Conservation (phyloP, 345 rosid genomes). For the Euphorbia peplus region DNA sequence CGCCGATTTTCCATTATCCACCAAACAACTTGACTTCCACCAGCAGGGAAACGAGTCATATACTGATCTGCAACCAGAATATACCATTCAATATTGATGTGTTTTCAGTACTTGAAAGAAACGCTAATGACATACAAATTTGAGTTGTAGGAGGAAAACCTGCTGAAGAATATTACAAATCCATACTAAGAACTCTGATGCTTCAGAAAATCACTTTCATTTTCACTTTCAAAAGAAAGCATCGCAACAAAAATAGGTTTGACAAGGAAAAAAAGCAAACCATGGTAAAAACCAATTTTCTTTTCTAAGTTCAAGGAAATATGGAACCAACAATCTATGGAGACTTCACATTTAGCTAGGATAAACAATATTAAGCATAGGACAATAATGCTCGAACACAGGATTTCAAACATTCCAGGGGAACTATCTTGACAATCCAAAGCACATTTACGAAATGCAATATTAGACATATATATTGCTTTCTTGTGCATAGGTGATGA, state of each 20-base stretch:
- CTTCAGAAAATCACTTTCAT: background rate
- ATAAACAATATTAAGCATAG: too few relatives aligned
- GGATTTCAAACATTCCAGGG: too few relatives aligned
- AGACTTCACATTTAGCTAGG: background rate
- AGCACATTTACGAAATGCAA: too few relatives aligned
- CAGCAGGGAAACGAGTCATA: conserved; percentile 79
- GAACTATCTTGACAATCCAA: too few relatives aligned
- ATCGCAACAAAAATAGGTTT: background rate
- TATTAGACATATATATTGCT: too few relatives aligned
- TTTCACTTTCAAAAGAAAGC: conserved; percentile 1
- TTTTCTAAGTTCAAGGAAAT: background rate
- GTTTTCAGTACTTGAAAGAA: background rate
- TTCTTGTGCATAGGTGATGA: too few relatives aligned
- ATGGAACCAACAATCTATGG: background rate
- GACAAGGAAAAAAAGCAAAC: background rate
- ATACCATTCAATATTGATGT: background rate
- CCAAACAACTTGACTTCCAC: conserved; percentile 94
- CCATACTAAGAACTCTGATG: too few relatives aligned
- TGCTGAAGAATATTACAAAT: too few relatives aligned
- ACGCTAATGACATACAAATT: background rate
- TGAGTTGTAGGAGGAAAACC: background rate
- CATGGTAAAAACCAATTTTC: background rate
- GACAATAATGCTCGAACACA: background rate
- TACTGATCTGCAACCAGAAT: conserved; percentile 66
- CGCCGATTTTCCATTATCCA: conserved; percentile 97